Evolutionary conservation across 2,329 filamentous ascomycete species (phyloP), one percentile per base, ranked within the genome.

Genomic region (Phialophora chinensis): DNA sequence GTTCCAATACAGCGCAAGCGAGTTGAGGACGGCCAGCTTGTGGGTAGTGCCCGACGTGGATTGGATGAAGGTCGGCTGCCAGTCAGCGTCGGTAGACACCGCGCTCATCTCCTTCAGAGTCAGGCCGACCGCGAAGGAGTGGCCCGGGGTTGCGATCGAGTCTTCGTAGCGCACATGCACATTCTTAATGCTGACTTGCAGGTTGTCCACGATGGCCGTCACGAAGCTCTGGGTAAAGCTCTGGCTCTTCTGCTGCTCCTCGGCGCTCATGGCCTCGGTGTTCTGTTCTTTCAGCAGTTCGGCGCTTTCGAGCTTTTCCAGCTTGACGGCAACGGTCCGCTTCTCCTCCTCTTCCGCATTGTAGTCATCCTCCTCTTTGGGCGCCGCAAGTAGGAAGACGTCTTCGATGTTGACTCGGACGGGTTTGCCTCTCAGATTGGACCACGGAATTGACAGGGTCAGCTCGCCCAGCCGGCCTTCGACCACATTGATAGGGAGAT

Each of bases 121-220:
- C 67, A 99, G 77, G 57, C 96, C 95, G 5, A 96, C 86, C 4
- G 95, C 92, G 74, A 99, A 99, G 0, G 96, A 94, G 77, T 99
- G 95, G 0, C 93, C 93, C 0, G 94, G 93, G 10, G 93, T 91
- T 23, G 95, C 96, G 74, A 99, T 92, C 14, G 94, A 93, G 79
- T 99, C 95, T 79, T 99, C 95, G 79, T 99, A 99, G 73, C 95
- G 91, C 70, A 99, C 87, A 78, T 99, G 95, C 67, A 99, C 97
- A 77, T 98, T 99, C 84, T 97, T 98, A 79, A 99, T 89, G 27
- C 91, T 95, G 73, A 99, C 92, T 79, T 99, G 95, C 49, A 99
- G 84, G 75, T 99, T 99, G 84, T 99, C 95, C 75, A 98, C 92
- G 75, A 99, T 96, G 73, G 97, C 97, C 44, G 94, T 97, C 56